Evolutionary conservation across 2,329 filamentous ascomycete species (phyloP).

Genomic region (Phaeosphaeriaceae sp.): DNA sequence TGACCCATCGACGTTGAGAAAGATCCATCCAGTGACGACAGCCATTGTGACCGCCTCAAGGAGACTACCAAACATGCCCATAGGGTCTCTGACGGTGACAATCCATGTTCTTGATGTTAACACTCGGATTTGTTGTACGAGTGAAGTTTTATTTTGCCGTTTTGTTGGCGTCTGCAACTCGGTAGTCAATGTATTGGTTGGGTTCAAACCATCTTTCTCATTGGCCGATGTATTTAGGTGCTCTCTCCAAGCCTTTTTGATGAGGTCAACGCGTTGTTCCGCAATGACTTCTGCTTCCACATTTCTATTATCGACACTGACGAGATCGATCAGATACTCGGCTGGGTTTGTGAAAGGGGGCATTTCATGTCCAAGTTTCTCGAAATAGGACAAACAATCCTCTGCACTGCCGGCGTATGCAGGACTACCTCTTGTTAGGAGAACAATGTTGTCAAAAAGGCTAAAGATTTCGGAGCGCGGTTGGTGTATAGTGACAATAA

Average conservation of each 20-base stretch:
- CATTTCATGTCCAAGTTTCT: conserved; percentile 63
- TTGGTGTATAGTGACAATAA: conserved; percentile 78
- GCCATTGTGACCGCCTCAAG: conserved; percentile 74
- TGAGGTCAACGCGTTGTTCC: conserved; percentile 62
- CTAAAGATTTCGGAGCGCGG: conserved; percentile 81
- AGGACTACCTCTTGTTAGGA: conserved; percentile 70
- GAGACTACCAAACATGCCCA: conserved; percentile 74
- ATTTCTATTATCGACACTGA: conserved; percentile 74
- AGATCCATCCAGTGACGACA: conserved; percentile 75
- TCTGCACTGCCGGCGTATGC: conserved; percentile 69
- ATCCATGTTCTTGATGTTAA: conserved; percentile 73
- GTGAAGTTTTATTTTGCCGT: conserved; percentile 58
- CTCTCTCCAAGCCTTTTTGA: conserved; percentile 66
- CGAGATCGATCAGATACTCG: conserved; percentile 76
- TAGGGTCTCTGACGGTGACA: conserved; percentile 76
- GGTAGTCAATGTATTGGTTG: conserved; percentile 2
- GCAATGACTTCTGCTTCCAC: conserved; percentile 69
- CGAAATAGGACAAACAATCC: conserved; percentile 70
- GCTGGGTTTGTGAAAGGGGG: conserved; percentile 79
- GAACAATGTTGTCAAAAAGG: conserved; percentile 73
- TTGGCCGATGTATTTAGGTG: conserved; percentile 19
- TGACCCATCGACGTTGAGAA: conserved; percentile 68
- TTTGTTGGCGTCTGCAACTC: conserved; percentile 13
- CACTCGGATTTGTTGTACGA: conserved; percentile 68
- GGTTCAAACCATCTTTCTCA: conserved; percentile 18